These are phyloP conservation scores for Hypoxylon cercidicola DNA, from an alignment of 495 filamentous ascomycete genomes.

Conservation along the genomic window DNA sequence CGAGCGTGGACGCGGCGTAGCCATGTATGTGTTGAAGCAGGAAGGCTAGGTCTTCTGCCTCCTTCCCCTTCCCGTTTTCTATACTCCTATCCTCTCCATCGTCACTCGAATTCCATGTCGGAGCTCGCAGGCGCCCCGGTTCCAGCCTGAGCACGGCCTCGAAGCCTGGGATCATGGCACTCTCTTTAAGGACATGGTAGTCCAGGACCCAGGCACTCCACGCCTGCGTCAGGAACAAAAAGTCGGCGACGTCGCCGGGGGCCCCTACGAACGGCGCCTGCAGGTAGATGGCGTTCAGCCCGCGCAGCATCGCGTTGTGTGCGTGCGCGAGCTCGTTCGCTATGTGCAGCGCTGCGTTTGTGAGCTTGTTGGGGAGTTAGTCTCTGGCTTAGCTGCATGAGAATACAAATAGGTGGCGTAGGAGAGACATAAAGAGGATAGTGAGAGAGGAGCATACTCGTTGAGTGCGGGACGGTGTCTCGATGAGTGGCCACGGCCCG, in stretches of 20 bases:
- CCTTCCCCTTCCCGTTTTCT: neutral
- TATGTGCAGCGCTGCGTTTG: constrained; percentile 42
- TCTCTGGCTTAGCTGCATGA: neutral
- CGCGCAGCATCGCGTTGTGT: constrained; percentile 61
- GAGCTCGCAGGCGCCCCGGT: constrained; percentile 22
- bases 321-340: constrained; percentile 57
- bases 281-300: constrained; percentile 60
- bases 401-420: neutral
- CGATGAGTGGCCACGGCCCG: constrained; percentile 48
- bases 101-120: neutral
- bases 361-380: constrained; percentile 23
- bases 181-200: constrained; percentile 49
- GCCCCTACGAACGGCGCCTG: constrained; percentile 55
- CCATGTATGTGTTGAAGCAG: constrained; percentile 21
- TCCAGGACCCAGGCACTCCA: constrained; percentile 47
- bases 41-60: neutral
- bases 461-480: constrained; percentile 40
- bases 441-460: constrained; percentile 26
- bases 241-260: constrained; percentile 49
- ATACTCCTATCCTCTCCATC: neutral
- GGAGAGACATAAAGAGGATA: neutral
- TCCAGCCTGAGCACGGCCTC: constrained; percentile 42
- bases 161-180: constrained; percentile 46
- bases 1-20: constrained; percentile 20
- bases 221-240: constrained; percentile 50